phyloP scores from a whole-genome alignment of 169 alveolate genomes.

The Plasmodium inui region DNA sequence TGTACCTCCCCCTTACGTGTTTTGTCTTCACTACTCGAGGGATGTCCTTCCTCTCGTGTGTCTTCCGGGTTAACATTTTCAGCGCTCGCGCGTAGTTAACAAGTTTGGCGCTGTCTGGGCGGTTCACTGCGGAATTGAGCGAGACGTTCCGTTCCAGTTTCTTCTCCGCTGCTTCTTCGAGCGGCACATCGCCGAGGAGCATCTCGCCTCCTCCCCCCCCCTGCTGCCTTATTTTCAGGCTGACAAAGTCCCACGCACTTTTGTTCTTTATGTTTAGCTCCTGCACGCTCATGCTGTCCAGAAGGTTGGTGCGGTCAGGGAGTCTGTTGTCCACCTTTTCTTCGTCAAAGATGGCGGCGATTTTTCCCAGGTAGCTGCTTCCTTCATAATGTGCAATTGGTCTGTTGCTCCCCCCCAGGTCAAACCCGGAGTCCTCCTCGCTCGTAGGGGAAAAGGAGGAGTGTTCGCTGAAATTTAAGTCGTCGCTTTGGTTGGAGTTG shows the following conservation, averaged over 20 bases:
- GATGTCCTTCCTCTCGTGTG: not conserved
- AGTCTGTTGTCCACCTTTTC: not conserved
- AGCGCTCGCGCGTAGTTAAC: not conserved
- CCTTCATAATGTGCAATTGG: not conserved
- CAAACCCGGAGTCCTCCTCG: constrained; percentile 1
- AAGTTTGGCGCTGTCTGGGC: not conserved
- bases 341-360: not conserved
- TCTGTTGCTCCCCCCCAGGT: not conserved
- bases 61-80: not conserved
- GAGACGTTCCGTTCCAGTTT: not conserved
- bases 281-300: constrained; percentile 23
- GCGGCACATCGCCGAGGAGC: not conserved
- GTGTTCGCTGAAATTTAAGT: constrained; percentile 37
- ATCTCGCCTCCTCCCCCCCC: not conserved
- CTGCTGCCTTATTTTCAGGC: constrained; percentile 8
- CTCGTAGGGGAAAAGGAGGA: constrained; percentile 20
- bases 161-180: not conserved
- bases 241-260: constrained; percentile 45
- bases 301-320: not conserved
- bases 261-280: constrained; percentile 51
- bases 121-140: not conserved
- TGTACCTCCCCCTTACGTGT: constrained; percentile 27
- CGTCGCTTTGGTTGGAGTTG: constrained; percentile 18
- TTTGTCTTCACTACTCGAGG: not conserved
- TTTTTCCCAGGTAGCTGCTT: not conserved